phyloP scores from a whole-genome alignment of 2,329 filamentous ascomycete genomes.

The Fusarium goolgardi region DNA sequence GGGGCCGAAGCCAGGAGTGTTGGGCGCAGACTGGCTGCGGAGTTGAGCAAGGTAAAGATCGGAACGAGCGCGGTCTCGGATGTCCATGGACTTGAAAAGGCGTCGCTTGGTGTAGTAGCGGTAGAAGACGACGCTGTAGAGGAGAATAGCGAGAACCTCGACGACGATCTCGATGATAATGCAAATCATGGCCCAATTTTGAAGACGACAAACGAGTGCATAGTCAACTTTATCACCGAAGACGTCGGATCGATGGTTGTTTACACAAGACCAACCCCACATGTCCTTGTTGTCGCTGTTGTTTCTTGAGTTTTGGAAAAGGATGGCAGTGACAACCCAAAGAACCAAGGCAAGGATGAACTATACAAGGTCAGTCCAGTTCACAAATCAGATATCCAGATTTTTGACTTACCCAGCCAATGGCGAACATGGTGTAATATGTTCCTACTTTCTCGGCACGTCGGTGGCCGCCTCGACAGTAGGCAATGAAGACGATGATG shows the following conservation, averaged over 20 bases:
- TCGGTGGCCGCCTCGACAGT: constrained; percentile 87
- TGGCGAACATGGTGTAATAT: constrained; percentile 95
- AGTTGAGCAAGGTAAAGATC: constrained; percentile 94
- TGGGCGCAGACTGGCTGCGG: constrained; percentile 87
- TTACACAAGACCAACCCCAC: constrained; percentile 98
- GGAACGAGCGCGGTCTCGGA: constrained; percentile 91
- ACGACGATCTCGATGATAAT: constrained; percentile 96
- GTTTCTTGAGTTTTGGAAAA: constrained; percentile 82
- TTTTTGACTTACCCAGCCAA: constrained; percentile 70
- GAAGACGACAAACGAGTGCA: constrained; percentile 86
- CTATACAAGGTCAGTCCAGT: constrained; percentile 37
- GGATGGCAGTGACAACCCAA: constrained; percentile 87
- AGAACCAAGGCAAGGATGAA: constrained; percentile 94
- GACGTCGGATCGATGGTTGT: constrained; percentile 82
- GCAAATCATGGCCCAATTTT: constrained; percentile 96
- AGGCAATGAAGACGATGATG: constrained; percentile 82
- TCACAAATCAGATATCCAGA: not conserved
- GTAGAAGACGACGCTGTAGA: constrained; percentile 97
- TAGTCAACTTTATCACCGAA: constrained; percentile 88
- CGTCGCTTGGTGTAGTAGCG: constrained; percentile 96
- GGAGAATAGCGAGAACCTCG: constrained; percentile 88
- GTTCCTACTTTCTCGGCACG: constrained; percentile 92
- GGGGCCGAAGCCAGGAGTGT: constrained; percentile 88
- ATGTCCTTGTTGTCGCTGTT: constrained; percentile 82
- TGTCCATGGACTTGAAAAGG: constrained; percentile 95